These are phyloP conservation scores for Xylariaceae sp. DNA, from an alignment of 2,329 filamentous ascomycete genomes.

Conservation along the genomic window DNA sequence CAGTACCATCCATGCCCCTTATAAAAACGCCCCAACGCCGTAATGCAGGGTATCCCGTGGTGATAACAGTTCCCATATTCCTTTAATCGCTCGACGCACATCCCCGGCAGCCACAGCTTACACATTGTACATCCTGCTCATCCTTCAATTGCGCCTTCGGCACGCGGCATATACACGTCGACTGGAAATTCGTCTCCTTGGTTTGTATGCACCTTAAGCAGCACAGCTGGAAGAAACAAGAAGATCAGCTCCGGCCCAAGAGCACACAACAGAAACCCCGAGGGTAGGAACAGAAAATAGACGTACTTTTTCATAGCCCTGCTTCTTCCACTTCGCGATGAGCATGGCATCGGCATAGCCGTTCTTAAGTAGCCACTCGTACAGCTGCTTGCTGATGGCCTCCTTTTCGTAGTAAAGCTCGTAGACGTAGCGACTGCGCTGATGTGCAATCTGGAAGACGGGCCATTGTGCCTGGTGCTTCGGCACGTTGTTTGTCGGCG, in stretches of 20 bases:
- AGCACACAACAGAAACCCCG: neutral
- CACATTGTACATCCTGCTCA: conserved; percentile 84
- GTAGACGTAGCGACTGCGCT: conserved; percentile 89
- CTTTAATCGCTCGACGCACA: conserved; percentile 77
- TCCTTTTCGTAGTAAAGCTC: conserved; percentile 98
- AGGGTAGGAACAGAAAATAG: neutral
- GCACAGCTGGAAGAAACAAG: conserved; percentile 59
- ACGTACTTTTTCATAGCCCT: conserved; percentile 91
- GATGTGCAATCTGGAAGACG: conserved; percentile 94
- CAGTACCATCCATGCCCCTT: neutral
- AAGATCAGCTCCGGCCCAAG: neutral
- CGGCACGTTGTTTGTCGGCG: conserved; percentile 70
- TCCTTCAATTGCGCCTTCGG: conserved; percentile 87
- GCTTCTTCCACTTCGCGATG: conserved; percentile 99
- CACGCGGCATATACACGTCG: conserved; percentile 94
- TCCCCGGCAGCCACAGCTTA: conserved; percentile 89
- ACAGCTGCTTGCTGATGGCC: conserved; percentile 85
- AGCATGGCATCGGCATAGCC: conserved; percentile 90
- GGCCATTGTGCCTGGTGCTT: conserved; percentile 95
- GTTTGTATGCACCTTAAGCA: conserved; percentile 96
- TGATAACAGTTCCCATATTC: conserved; percentile 7
- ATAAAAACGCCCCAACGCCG: conserved; percentile 24
- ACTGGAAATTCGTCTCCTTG: conserved; percentile 99
- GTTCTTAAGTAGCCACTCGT: conserved; percentile 97
- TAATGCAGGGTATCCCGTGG: conserved; percentile 22